phyloP scores from a whole-genome alignment of 352 stramenopile species.

The Phytophthora macrochlamydospora region DNA sequence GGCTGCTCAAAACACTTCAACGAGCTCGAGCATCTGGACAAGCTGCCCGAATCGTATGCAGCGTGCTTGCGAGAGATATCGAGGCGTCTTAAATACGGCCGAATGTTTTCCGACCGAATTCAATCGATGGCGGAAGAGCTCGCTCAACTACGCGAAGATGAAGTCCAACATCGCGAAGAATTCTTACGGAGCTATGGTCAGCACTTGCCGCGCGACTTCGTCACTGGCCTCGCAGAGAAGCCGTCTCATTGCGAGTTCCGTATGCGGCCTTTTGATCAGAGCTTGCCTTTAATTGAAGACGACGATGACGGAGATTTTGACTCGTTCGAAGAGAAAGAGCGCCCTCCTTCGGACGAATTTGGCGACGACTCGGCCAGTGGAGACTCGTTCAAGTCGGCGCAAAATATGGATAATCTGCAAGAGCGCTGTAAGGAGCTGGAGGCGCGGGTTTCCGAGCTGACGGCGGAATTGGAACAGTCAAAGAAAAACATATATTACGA shows the following conservation, averaged over 20 bases:
- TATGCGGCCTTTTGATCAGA: conserved; percentile 87
- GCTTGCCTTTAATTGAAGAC: conserved; percentile 65
- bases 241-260: conserved; percentile 89
- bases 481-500: conserved; percentile 79
- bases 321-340: conserved; percentile 39
- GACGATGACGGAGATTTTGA: conserved; percentile 38
- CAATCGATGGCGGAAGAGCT: conserved; percentile 88
- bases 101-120: conserved; percentile 78
- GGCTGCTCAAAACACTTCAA: conserved; percentile 78
- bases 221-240: conserved; percentile 82
- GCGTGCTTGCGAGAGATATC: conserved; percentile 83
- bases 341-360: conserved; percentile 33
- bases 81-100: conserved; percentile 72
- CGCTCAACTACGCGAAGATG: conserved; percentile 80
- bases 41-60: conserved; percentile 83
- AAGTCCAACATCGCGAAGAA: conserved; percentile 75
- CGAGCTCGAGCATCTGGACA: conserved; percentile 85
- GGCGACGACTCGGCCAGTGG: conserved; percentile 32
- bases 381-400: conserved; percentile 20
- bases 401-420: conserved; percentile 60
- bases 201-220: conserved; percentile 84
- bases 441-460: conserved; percentile 62
- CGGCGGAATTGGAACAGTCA: conserved; percentile 65
- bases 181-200: conserved; percentile 82
- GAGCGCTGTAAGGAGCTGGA: conserved; percentile 79